Evolutionary conservation across 208 protist genomes (phyloP).

Genomic region (Leptomonas pyrrhocoris): DNA sequence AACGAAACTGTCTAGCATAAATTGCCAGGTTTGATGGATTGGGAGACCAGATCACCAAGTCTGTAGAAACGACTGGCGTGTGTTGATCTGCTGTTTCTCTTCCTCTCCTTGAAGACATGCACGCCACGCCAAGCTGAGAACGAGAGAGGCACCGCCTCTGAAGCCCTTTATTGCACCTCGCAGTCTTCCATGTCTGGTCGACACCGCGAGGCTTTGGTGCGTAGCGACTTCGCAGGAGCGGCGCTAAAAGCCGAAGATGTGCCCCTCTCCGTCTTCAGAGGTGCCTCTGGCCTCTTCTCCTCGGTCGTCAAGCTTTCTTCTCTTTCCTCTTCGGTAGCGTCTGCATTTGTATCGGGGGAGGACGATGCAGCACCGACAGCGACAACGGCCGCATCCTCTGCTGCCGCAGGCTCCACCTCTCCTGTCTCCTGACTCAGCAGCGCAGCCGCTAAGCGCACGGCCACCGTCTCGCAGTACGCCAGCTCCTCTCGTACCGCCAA

Average conservation of each 20-base stretch:
- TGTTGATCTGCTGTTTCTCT: no score
- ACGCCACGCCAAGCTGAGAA: no score
- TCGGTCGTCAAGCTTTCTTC: background rate
- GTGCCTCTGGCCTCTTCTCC: background rate
- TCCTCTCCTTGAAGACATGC: no score
- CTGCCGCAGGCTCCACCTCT: background rate
- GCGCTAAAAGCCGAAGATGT: background rate
- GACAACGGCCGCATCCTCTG: background rate
- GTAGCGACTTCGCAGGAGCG: background rate
- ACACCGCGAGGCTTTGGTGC: conserved; percentile 17
- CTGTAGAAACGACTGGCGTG: no score
- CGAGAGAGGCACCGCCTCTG: no score
- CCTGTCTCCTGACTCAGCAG: conserved; percentile 12
- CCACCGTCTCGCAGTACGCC: conserved; percentile 59
- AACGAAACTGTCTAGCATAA: no score
- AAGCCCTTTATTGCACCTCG: conserved; percentile 37
- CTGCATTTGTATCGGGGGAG: background rate
- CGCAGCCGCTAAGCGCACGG: conserved; percentile 34
- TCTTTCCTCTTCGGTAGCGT: background rate
- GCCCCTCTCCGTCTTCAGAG: background rate
- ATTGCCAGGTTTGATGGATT: no score
- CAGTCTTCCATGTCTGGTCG: conserved; percentile 48
- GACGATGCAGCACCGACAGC: background rate
- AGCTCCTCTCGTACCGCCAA: conserved; percentile 65
- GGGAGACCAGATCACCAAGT: no score